Evolutionary conservation across 2,329 filamentous ascomycete species (phyloP), one percentile per base, ranked within the genome.

Genomic region (Hypoxylon sp.): DNA sequence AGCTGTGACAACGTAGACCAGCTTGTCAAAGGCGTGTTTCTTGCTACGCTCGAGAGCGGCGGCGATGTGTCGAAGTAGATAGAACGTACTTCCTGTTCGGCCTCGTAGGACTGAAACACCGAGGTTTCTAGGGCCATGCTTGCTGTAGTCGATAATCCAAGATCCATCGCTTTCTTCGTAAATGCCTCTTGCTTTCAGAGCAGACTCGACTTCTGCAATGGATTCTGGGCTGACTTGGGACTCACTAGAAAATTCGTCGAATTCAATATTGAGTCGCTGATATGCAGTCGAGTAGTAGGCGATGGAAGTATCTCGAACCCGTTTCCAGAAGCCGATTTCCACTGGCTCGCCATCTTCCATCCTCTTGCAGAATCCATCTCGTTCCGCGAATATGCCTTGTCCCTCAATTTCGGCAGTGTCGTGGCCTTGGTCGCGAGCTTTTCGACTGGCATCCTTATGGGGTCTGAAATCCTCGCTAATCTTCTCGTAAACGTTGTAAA

Each of bases 21-120:
- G 79, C 71, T 79, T 76, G 68, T 81, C 79, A 39, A 82, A 81
- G 0, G 56, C 19, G 60, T 79, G 77, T 37, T 85, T 84, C 63
- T 90, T 84, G 62, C 85, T 83, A 76, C 90, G 87, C 79, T 92
- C 89, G 19, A 88, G 77, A 31, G 88, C 88, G 4, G 89, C 88
- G 11, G 88, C 91, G 46, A 93, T 87, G 76, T 93, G 91, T 73
- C 91, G 86, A 29, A 91, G 89, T 37, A 92, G 82, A 78, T 93
- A 93, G 0, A 90, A 84, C 10, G 88, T 88, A 1, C 88, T 91
- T 37, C 91, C 91, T 66, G 75, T 76, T 7, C 89, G 87, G 76
- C 89, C 89, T 71, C 91, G 84, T 51, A 93, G 82, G 37, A 92
- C 85, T 0, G 89, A 89, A 70, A 88, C 89, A 17, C 90, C 91